Base-by-base conservation (phyloP, 805 yeast species). In the Candida hispaniensis region DNA sequence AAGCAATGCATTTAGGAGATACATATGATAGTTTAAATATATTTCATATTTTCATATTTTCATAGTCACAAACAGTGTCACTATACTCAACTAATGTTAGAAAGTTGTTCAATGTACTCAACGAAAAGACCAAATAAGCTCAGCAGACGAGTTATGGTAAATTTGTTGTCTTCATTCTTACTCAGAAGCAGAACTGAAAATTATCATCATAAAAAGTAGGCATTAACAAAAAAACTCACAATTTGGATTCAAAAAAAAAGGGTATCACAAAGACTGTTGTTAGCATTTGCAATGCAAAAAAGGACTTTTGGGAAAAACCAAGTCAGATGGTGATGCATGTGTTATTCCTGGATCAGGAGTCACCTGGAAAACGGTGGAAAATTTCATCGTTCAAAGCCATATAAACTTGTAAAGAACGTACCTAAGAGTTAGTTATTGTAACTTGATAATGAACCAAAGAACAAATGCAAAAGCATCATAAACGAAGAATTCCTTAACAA, bases 311-410 rank as follows among this genome's bases (percentile, higher is more conserved):
- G 22, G 30, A 23, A 38, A 4, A 26, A 36, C 30, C 18, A 39
- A 48, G 53, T 81, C 94, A 82, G 94, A 79, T 82, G 94, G 94
- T 82, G 93, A 82, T 82, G 94, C 94, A 82, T 82, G 94, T 73
- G 30, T 63, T 63, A 71, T 75, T 80, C 79, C 61, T 61, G 79
- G 91, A 76, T 75, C 91, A 80, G 67, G 66, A 56, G 53, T 69
- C 70, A 42, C 54, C 52, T 46, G 49, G 51, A 44, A 42, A 44
- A 40, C 25, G 39, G 42, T 51, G 53, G 55, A 47, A 41, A 40
- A 43, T 32, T 30, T 41, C 45, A 53, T 48, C 43, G 49, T 48
- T 44, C 39, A 24, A 25, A 41, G 43, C 29, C 30, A 16, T 17
- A 25, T 34, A 9, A 27, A 33, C 23, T 10, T 10, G 21, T 8